Base-by-base conservation (phyloP, 306 rosid genomes). In the Cicer judaicum region DNA sequence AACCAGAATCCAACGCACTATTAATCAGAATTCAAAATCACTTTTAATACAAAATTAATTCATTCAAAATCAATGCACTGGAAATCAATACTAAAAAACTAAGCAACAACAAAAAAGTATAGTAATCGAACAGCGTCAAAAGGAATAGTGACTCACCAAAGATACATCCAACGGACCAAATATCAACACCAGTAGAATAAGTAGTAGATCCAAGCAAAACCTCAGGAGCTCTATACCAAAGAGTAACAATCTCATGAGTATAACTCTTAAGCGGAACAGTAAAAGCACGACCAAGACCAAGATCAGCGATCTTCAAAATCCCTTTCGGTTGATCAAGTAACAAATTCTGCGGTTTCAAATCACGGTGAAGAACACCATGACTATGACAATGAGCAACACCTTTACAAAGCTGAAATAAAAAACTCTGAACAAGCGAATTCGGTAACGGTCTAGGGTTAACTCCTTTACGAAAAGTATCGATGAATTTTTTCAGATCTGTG, bases 131-230 rank as follows among this genome's bases (percentile, higher is more conserved):
- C 4, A 1, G 24, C 24, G 24, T 1, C 24, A 3, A 3, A 24
- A 24, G 29, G 3, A 24, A 4, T 29, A 29, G 36, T 29, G 36
- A 63, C 49, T 64, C 2, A 64, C 97, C 97, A 13, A 94, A 94
- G 14, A 94, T 94, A 79, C 98, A 94, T 5, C 98, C 98, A 40
- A 91, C 98, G 6, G 97, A 94, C 98, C 98, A 93, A 79, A 93
- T 93, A 72, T 93, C 98, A 44, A 93, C 98, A 2, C 86, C 96
- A 24, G 98, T 93, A 63, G 98, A 93, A 80, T 93, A 93, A 50
- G 90, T 96, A 2, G 96, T 79, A 12, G 97, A 87, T 12, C 98
- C 98, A 6, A 94, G 90, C 36, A 94, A 82, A 71, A 94, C 97
- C 87, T 94, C 97, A 0, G 98, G 98, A 0, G 97, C 97, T 24